Evolutionary conservation across 257 asterid genomes (phyloP).

Genomic region (Fraxinus excelsior): DNA sequence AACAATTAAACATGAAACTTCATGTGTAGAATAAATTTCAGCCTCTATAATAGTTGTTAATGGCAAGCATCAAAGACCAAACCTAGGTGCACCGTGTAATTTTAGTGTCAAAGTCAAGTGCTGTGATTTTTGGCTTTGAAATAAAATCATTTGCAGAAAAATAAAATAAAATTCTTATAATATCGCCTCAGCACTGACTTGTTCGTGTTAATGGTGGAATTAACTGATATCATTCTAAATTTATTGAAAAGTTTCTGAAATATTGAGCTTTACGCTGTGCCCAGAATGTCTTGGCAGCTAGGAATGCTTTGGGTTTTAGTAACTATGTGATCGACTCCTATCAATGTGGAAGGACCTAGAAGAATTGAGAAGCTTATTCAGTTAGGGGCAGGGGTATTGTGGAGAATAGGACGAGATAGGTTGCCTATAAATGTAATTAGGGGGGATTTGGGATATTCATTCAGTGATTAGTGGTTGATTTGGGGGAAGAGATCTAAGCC

Average conservation of each 20-base stretch:
- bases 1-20: background rate
- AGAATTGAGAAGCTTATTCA: too few species aligned
- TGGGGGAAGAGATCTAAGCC: too few species aligned
- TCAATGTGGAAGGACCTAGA: too few species aligned
- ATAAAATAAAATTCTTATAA: background rate
- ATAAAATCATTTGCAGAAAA: background rate
- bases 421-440: too few species aligned
- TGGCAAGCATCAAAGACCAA: background rate
- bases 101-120: background rate
- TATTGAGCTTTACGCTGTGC: background rate
- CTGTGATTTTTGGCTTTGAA: background rate
- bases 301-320: background rate
- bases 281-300: background rate
- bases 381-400: too few species aligned
- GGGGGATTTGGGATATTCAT: too few species aligned
- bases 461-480: too few species aligned
- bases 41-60: background rate
- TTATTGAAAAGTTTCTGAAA: background rate
- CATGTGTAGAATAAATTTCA: background rate
- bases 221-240: background rate
- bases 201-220: background rate
- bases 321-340: too few species aligned
- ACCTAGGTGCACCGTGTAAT: background rate
- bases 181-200: background rate
- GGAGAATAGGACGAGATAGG: too few species aligned